These are phyloP conservation scores for Sutorius eximius DNA, from an alignment of 1,284 basidiomycete species.

Conservation along the genomic window DNA sequence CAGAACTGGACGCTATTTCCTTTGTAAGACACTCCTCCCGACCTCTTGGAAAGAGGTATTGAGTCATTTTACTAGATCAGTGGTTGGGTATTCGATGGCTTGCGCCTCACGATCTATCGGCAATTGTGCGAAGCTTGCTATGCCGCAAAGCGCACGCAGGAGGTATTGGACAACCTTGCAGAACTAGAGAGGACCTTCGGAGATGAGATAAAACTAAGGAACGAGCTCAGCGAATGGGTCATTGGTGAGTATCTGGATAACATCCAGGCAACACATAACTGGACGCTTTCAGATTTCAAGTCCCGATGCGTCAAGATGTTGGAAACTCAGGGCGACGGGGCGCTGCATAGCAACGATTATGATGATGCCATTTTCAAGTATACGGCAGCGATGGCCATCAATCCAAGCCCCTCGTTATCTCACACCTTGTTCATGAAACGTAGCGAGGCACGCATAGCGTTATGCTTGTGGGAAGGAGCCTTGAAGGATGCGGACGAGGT, in stretches of 20 bases:
- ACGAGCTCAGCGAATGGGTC: constrained; percentile 11
- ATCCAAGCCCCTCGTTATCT: neutral
- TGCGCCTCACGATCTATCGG: constrained; percentile 12
- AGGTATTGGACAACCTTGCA: constrained; percentile 1
- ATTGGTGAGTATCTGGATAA: constrained; percentile 5
- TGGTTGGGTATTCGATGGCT: constrained; percentile 20
- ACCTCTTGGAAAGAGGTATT: neutral
- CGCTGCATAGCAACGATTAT: constrained; percentile 6
- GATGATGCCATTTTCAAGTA: constrained; percentile 12
- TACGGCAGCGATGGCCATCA: constrained; percentile 13
- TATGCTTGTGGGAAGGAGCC: constrained; percentile 14
- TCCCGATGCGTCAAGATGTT: constrained; percentile 3
- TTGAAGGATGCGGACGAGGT: constrained; percentile 26
- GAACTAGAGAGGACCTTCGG: constrained; percentile 8
- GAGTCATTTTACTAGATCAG: constrained; percentile 13
- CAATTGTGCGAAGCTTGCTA: constrained; percentile 14
- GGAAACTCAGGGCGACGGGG: constrained; percentile 14
- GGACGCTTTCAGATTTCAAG: constrained; percentile 13
- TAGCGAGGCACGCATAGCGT: constrained; percentile 10
- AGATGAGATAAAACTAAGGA: constrained; percentile 11
- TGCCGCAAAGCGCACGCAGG: neutral
- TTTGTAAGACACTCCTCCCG: constrained; percentile 6
- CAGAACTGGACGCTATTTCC: constrained; percentile 12
- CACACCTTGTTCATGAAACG: constrained; percentile 17
- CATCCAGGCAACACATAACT: neutral